Conservation (phyloP, 352 stramenopile genomes). For the Globisporangium camurandrum region DNA sequence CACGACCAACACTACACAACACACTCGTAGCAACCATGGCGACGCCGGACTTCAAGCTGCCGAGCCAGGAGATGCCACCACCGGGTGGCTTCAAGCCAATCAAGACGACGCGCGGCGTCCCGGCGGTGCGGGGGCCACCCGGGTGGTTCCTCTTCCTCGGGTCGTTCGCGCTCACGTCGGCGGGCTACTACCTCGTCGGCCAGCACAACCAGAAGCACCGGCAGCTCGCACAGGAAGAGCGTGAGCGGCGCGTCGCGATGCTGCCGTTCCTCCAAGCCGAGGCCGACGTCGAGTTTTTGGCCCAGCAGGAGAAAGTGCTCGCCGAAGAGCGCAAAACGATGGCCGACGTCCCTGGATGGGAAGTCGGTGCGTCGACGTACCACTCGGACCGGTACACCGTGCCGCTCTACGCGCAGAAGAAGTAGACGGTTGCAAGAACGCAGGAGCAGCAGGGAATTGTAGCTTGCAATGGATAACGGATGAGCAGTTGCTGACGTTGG, state of each 20-base stretch:
- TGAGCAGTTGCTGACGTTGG: no score
- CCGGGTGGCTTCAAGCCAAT: constrained; percentile 65
- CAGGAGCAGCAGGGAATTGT: no score
- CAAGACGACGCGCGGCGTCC: constrained; percentile 58
- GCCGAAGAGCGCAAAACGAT: constrained; percentile 92
- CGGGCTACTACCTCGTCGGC: constrained; percentile 70
- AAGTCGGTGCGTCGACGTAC: constrained; percentile 84
- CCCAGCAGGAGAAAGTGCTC: constrained; percentile 83
- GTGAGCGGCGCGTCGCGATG: constrained; percentile 90
- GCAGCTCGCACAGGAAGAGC: constrained; percentile 73
- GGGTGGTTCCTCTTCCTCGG: constrained; percentile 75
- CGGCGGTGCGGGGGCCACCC: constrained; percentile 57
- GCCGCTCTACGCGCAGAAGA: constrained; percentile 75
- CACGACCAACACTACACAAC: no score
- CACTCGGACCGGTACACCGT: constrained; percentile 80
- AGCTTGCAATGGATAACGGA: no score
- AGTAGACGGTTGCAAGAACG: no score
- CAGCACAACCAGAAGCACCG: constrained; percentile 73
- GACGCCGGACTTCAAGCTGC: constrained; percentile 66
- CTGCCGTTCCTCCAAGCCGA: constrained; percentile 94
- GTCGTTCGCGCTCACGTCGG: constrained; percentile 61
- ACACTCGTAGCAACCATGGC: constrained; percentile 51
- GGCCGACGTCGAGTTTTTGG: constrained; percentile 88
- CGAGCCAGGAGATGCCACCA: constrained; percentile 82
- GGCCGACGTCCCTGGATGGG: constrained; percentile 92